Conservation (phyloP, 257 asterid genomes). For the Dorcoceras hygrometricum region DNA sequence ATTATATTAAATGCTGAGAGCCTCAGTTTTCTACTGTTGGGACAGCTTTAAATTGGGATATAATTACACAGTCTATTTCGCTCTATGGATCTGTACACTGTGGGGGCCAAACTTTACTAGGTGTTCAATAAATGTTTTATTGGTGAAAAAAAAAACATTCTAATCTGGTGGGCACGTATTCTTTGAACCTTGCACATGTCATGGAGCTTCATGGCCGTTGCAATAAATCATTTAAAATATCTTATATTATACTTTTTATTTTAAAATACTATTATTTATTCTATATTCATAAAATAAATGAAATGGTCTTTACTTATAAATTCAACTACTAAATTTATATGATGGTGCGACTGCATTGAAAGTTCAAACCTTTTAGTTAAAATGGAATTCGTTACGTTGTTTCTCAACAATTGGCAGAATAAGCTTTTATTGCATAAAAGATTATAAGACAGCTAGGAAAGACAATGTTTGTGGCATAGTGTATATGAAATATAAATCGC, state of each 20-base stretch:
- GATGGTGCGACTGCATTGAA: not conserved
- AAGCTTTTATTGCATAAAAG: not conserved
- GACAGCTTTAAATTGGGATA: constrained; percentile 23
- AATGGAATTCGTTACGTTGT: constrained; percentile 38
- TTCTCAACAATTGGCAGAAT: constrained; percentile 29
- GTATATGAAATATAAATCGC: too few species aligned
- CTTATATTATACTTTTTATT: too few species aligned
- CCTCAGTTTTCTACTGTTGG: constrained; percentile 29
- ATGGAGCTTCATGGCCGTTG: constrained; percentile 18
- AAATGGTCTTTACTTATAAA: not conserved
- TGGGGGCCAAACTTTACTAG: constrained; percentile 31
- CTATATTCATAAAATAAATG: too few species aligned
- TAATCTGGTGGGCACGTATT: constrained; percentile 13
- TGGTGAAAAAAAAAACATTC: constrained; percentile 23
- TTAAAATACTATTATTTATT: too few species aligned
- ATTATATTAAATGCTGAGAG: constrained; percentile 18
- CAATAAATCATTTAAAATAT: not conserved
- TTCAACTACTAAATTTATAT: not conserved
- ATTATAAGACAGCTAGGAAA: too few species aligned
- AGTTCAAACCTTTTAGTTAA: constrained; percentile 22
- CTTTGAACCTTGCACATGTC: constrained; percentile 19
- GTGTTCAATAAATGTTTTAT: constrained; percentile 23
- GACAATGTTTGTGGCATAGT: not conserved
- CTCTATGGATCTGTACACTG: constrained; percentile 20
- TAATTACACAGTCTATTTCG: constrained; percentile 3